Conservation (phyloP, 2,329 filamentous ascomycete genomes). For the Bipolaris bicolor region DNA sequence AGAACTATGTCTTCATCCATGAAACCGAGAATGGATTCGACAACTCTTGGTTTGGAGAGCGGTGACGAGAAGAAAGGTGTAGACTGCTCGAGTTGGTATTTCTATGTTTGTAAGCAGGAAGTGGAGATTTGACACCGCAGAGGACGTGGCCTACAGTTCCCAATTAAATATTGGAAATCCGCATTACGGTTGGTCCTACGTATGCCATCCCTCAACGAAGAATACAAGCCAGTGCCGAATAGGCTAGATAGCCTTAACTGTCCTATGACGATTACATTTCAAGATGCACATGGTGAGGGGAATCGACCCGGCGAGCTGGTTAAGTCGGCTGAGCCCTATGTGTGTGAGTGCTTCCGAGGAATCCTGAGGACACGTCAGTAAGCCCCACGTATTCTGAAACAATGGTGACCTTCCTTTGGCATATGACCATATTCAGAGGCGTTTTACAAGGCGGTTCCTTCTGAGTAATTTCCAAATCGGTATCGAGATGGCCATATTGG, state of each 20-base stretch:
- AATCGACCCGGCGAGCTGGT: neutral
- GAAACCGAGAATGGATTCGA: neutral
- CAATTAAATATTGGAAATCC: neutral
- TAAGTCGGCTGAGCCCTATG: neutral
- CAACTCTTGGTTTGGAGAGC: too few relatives aligned
- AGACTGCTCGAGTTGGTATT: neutral
- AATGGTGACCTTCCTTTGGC: neutral
- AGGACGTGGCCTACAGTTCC: neutral
- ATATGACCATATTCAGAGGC: neutral
- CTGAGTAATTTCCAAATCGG: neutral
- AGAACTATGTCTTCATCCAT: slow-evolving; percentile 6
- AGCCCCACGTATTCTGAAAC: neutral
- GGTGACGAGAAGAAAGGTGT: neutral
- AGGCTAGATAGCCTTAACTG: neutral
- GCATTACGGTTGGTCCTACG: neutral
- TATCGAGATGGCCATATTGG: too few relatives aligned
- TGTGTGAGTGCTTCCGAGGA: neutral
- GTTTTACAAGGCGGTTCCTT: neutral
- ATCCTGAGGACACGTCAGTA: neutral
- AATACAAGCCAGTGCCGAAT: neutral
- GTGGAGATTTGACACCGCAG: neutral
- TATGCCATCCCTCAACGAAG: neutral
- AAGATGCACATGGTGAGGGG: neutral
- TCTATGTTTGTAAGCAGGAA: neutral
- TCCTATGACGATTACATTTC: neutral